phyloP scores from a whole-genome alignment of 176 grass and related monocot species.

The Zea luxurians region DNA sequence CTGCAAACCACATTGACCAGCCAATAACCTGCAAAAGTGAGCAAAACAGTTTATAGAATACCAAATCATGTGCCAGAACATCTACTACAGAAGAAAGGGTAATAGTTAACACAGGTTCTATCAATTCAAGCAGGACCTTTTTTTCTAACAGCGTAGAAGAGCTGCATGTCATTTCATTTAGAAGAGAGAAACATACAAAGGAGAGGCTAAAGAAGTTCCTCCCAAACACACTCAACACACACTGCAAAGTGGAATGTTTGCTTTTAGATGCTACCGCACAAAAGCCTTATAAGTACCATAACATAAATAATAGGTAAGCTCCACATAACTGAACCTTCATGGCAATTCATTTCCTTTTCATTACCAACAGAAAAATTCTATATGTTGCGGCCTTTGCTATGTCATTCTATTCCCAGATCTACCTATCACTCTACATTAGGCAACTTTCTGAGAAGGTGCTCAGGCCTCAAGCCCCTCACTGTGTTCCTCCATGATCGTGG shows the following conservation, averaged over 20 bases:
- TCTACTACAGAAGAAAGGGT: neutral
- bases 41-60: conserved; percentile 4
- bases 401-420: conserved; percentile 6
- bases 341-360: neutral
- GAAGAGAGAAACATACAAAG: neutral
- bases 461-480: neutral
- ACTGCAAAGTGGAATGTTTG: neutral
- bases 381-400: neutral
- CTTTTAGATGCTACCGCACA: conserved; percentile 6
- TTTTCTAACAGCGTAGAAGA: neutral
- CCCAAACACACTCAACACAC: neutral
- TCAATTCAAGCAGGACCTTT: neutral
- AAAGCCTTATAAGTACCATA: neutral
- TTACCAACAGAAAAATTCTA: neutral
- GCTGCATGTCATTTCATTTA: neutral
- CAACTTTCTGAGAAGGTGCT: conserved; percentile 10
- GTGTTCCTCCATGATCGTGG: neutral
- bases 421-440: neutral
- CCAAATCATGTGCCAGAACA: neutral
- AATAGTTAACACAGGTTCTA: conserved; percentile 5
- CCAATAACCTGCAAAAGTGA: conserved; percentile 67
- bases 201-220: neutral
- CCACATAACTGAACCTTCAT: conserved; percentile 10
- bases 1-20: conserved; percentile 85
- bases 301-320: conserved; percentile 2